phyloP scores from a whole-genome alignment of 768 basidiomycete species.

The Chalciporus sphaerocephalus region DNA sequence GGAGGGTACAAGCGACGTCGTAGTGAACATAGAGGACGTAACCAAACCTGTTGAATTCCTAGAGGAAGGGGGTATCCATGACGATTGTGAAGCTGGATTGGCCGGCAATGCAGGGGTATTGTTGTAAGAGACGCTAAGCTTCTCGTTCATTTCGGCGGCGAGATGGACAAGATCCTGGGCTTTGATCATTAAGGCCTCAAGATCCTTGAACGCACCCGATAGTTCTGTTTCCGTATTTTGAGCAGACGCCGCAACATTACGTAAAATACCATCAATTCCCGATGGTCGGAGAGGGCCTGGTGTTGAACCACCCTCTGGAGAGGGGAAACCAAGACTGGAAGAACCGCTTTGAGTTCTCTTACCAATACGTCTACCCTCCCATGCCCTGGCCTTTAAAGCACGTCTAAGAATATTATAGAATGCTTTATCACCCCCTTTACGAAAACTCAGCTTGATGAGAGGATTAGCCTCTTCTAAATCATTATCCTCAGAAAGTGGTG shows the following conservation, averaged over 20 bases:
- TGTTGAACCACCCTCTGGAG: constrained; percentile 16
- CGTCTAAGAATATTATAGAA: constrained; percentile 77
- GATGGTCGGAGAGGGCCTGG: constrained; percentile 19
- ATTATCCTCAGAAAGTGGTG: constrained; percentile 36
- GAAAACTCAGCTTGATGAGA: constrained; percentile 81
- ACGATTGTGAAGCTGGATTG: constrained; percentile 4
- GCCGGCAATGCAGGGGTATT: constrained; percentile 6
- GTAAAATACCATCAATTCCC: constrained; percentile 69
- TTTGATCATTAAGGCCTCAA: constrained; percentile 87
- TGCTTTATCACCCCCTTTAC: constrained; percentile 82
- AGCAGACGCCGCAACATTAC: constrained; percentile 64
- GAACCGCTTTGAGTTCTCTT: constrained; percentile 17
- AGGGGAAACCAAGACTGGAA: constrained; percentile 17
- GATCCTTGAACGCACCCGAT: constrained; percentile 74
- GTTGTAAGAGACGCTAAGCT: constrained; percentile 50
- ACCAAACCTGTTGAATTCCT: constrained; percentile 21
- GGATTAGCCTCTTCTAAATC: constrained; percentile 32
- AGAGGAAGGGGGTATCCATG: constrained; percentile 17
- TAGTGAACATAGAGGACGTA: constrained; percentile 21
- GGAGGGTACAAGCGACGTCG: constrained; percentile 32
- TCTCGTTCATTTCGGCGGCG: constrained; percentile 83
- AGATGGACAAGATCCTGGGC: constrained; percentile 90
- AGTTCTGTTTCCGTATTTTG: constrained; percentile 62
- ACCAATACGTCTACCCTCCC: constrained; percentile 53
- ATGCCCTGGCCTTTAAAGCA: constrained; percentile 64